Evolutionary conservation across 495 filamentous ascomycete species (phyloP), one percentile per base, ranked within the genome.

Genomic region (Chaetomium fimeti): DNA sequence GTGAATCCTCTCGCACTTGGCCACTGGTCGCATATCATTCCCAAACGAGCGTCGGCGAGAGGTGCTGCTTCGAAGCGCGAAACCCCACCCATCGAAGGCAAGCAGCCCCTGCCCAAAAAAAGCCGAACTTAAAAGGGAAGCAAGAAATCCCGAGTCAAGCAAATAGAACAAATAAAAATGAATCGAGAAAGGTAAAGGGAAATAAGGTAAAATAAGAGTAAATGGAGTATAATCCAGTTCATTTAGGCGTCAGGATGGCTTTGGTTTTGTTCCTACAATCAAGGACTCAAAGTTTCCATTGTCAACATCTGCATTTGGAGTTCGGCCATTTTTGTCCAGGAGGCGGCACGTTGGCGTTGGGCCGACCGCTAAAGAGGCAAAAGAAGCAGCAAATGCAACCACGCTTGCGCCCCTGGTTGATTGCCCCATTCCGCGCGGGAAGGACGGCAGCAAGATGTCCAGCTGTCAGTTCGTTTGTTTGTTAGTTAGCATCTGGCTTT

Each of bases 301-400:
- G n/a, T n/a, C n/a, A n/a, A n/a, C n/a, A n/a, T n/a, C n/a, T n/a
- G n/a, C n/a, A n/a, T n/a, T n/a, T n/a, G n/a, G n/a, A n/a, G n/a
- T n/a, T n/a, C n/a, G n/a, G n/a, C n/a, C n/a, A n/a, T n/a, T n/a
- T n/a, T n/a, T n/a, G n/a, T n/a, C n/a, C n/a, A n/a, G n/a, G n/a
- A n/a, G n/a, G n/a, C n/a, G n/a, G n/a, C n/a, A n/a, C n/a, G n/a
- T 32, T 13, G 25, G 13, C 28, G 51, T 49, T 47, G 24, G 38
- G 22, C 25, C 58, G 60, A 62, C 60, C 60, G 60, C 60, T 45
- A 62, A 38, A 62, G 60, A 29, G 60, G 60, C 60, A 27, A 61
- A 61, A 40, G 47, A 40, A 52, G 16, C 27, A 16, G 29, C 12
- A 36, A 18, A 48, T 38, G 36, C 18, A 57, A 55, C 36, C 22